Evolutionary conservation across 768 basidiomycete species (phyloP), one percentile per base, ranked within the genome.

Genomic region (Suillus tomentosus): DNA sequence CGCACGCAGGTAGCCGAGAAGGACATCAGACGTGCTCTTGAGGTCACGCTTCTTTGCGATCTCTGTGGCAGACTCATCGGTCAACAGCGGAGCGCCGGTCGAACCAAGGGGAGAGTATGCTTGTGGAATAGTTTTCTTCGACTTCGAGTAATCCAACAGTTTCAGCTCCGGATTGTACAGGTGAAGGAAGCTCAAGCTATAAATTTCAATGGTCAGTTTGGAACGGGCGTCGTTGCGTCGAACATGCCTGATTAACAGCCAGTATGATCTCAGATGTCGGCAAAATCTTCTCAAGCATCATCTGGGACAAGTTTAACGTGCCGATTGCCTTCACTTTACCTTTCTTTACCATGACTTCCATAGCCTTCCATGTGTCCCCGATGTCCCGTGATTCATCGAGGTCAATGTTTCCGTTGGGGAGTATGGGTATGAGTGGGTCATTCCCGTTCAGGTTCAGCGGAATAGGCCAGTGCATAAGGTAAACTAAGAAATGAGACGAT

Each of bases 391-490:
- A 79, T 68, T 83, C 81, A 68, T 88, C 85, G 59, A 91, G 79
- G 70, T 92, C 90, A 42, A 89, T 82, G 68, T 79, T 81, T 63
- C 91, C 85, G 70, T 88, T 80, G 0, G 87, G 82, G 42, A 82
- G 84, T 10, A 77, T 80, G 9, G 88, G 89, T 73, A 88, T 79
- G 3, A 71, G 64, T 7, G 79, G 84, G 71, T 88, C 82, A 72
- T 87, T 90, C 45, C 88, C 89, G 31, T 85, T 84, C 19, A 86
- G 83, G 70, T 90, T 90, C 69, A 90, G 69, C 36, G 89, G 80
- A 24, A 94, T 76, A 0, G 93, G 93, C 92, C 92, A 94, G 73
- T 93, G 91, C 27, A 93, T 72, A 34, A 92, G 82, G 70, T 88
- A 90, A 62, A 91, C 83, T 80, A 54, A n/a, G 3, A 55, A 36